Base-by-base conservation (phyloP, 2,329 filamentous ascomycete species). In the Colletotrichum eleusines region DNA sequence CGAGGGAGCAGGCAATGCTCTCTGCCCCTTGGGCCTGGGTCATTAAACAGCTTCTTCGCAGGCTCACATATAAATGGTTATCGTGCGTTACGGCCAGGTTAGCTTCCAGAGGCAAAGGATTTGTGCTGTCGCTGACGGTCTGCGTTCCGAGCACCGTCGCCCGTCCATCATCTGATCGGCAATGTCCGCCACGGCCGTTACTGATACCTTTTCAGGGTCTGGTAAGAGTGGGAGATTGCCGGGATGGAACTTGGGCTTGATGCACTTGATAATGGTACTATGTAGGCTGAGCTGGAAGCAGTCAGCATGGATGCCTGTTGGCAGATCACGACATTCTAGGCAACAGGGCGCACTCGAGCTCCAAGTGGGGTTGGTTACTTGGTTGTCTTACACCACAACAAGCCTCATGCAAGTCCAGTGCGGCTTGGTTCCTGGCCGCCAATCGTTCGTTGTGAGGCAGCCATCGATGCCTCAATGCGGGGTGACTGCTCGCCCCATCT, bases 331-430 rank as follows among this genome's bases (percentile, higher is more conserved):
- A 18, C 46, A 18, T 46, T 26, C 23, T 16, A 69, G 69, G 59
- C 59, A 71, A 59, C 65, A 69, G 51, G 61, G 53, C 42, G n/a
- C 58, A 20, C 59, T 68, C 35, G 28, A 58, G 50, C 63, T 64
- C 61, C 35, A 53, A 35, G n/a, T 14, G 42, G n/a, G 55, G 35
- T 14, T 23, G 59, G 38, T 28, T 63, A 53, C 69, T 65, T 71
- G n/a, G 23, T 55, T 53, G 59, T 54, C 53, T 38, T 46, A 71
- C 69, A 69, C 40, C 20, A 33, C 20, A 50, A 16, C 16, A 28
- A 58, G 35, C 42, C 33, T 63, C 26, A 71, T 71, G 69, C 65
- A 59, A 55, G 59, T 31, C 44, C 28, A 46, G 51, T 63, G 46
- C 64, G 51, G 14, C 26, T 59, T 26, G 40, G 35, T 35, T 31